phyloP scores from a whole-genome alignment of 768 basidiomycete genomes.

The Pleurotus djamor region DNA sequence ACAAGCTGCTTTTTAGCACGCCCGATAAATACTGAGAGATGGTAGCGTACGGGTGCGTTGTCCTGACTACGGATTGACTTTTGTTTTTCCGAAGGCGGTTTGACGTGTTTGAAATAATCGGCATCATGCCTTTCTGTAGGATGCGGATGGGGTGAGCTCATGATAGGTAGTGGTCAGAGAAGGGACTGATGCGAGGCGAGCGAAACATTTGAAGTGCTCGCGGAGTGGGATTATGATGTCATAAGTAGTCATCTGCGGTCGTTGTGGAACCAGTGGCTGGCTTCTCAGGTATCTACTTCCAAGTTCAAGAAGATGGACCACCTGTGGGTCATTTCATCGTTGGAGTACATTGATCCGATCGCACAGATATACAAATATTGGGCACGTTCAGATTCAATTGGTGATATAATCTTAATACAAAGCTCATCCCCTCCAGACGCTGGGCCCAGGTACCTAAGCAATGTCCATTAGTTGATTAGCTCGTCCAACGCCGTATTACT shows the following conservation, averaged over 20 bases:
- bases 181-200: neutral
- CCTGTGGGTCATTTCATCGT: too few relatives aligned
- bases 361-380: too few relatives aligned
- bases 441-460: constrained; percentile 1
- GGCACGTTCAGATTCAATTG: too few relatives aligned
- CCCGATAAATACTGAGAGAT: neutral
- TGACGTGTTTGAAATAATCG: neutral
- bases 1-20: neutral
- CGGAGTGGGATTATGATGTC: neutral
- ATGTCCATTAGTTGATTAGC: neutral
- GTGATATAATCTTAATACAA: too few relatives aligned
- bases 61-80: neutral
- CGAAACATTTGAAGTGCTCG: neutral
- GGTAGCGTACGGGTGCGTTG: neutral
- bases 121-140: neutral
- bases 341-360: too few relatives aligned
- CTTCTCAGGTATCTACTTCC: neutral
- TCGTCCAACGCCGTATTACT: neutral
- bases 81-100: neutral
- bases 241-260: neutral
- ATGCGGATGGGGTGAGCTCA: neutral
- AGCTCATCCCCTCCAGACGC: neutral
- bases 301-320: neutral
- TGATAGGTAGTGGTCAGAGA: neutral
- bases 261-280: neutral